Percentiles rank a stretch among this genome's conserved stretches.
phyloP scores from a whole-genome alignment of 768 basidiomycete genomes.

The Clathrus columnatus region DNA sequence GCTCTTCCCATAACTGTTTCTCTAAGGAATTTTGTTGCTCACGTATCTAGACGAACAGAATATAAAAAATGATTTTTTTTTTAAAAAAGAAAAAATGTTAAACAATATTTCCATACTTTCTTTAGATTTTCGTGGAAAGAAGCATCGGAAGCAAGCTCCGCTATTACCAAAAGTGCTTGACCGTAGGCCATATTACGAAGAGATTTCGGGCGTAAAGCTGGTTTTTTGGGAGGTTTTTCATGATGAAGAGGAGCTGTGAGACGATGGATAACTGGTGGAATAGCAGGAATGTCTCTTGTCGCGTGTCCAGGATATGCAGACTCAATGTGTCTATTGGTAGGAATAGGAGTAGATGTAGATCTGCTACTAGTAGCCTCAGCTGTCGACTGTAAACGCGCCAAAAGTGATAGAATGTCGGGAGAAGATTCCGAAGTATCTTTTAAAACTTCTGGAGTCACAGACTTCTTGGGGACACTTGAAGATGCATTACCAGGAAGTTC shows the following conservation, averaged over 20 bases:
- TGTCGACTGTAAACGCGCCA: constrained; percentile 45
- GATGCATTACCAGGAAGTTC: neutral
- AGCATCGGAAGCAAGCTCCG: constrained; percentile 47
- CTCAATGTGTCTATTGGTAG: too few species aligned
- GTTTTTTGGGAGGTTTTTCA: neutral
- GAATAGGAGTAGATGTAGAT: too few species aligned
- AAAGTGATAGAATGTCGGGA: constrained; percentile 46
- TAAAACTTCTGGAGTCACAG: constrained; percentile 20
- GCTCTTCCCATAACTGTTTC: constrained; percentile 57
- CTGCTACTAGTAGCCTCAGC: too few species aligned
- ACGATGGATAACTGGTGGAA: constrained; percentile 8
- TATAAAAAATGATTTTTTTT: too few species aligned
- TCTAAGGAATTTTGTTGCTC: constrained; percentile 65
- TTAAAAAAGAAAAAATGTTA: too few species aligned
- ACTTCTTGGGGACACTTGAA: neutral
- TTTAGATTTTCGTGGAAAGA: constrained; percentile 40
- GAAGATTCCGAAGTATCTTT: constrained; percentile 4
- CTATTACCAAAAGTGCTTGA: constrained; percentile 60
- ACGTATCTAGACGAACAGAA: constrained; percentile 42
- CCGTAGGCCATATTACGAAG: constrained; percentile 48
- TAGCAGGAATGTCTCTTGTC: neutral
- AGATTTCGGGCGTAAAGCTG: neutral
- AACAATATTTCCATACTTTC: constrained; percentile 48
- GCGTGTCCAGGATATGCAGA: neutral
- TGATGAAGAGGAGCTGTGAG: neutral